Evolutionary conservation across 202 grass and related monocot genomes (phyloP).

Genomic region (Eragrostis tef): DNA sequence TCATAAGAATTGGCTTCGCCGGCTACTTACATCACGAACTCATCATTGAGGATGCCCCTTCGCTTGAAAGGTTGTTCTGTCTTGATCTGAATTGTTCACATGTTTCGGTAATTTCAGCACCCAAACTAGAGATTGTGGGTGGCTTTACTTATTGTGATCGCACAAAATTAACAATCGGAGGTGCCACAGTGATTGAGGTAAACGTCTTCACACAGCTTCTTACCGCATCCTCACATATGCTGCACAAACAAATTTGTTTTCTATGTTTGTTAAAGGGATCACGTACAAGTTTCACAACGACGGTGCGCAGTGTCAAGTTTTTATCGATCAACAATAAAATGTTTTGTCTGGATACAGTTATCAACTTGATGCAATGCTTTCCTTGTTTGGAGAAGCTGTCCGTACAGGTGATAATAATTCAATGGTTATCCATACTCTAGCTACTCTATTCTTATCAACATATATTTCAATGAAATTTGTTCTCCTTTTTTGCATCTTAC

Average conservation of each 20-base stretch:
- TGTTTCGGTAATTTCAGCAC: slow-evolving; percentile 18
- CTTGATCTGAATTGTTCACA: no score
- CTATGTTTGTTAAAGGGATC: background rate
- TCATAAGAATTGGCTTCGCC: background rate
- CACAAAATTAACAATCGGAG: no score
- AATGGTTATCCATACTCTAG: background rate
- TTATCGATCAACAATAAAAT: background rate
- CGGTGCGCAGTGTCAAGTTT: background rate
- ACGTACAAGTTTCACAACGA: background rate
- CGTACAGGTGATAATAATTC: slow-evolving; percentile 19
- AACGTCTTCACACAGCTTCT: no score
- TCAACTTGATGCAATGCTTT: slow-evolving; percentile 47
- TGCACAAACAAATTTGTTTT: background rate
- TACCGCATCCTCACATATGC: background rate
- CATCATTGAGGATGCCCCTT: slow-evolving; percentile 25
- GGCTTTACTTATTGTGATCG: no score
- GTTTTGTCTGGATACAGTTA: background rate
- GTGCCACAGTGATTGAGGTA: no score
- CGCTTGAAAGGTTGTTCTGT: slow-evolving; percentile 33
- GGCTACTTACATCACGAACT: background rate
- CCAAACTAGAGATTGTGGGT: slow-evolving; percentile 37
- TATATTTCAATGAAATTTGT: no score
- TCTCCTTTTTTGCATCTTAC: background rate
- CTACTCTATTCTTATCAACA: no score
- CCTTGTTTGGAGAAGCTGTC: slow-evolving; percentile 47